A percentile compares a stretch with the other conserved stretches of the same genome.
These are phyloP conservation scores for Moniliella sp. DNA, from an alignment of 1,284 basidiomycete genomes.

Conservation along the genomic window DNA sequence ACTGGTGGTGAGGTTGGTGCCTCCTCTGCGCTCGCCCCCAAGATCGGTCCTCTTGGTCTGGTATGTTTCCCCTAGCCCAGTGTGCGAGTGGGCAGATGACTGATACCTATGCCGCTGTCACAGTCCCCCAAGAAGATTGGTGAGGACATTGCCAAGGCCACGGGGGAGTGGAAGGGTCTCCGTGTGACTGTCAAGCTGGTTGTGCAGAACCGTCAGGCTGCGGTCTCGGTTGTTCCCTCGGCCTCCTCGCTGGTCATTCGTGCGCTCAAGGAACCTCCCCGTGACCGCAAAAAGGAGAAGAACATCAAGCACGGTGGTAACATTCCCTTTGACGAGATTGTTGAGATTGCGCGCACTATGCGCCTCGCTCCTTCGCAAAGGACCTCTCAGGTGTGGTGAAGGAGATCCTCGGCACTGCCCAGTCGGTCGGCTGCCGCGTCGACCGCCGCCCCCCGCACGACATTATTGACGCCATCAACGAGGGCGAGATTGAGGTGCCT, in stretches of 20 bases:
- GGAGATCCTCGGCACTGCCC: conserved; percentile 43
- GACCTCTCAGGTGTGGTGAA: conserved; percentile 69
- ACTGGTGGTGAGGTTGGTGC: conserved; percentile 99
- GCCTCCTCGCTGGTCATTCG: conserved; percentile 93
- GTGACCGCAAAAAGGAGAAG: conserved; percentile 99
- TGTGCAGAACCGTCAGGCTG: conserved; percentile 97
- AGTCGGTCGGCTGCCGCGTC: conserved; percentile 80
- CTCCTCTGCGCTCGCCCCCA: conserved; percentile 88
- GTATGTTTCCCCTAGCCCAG: conserved; percentile 42
- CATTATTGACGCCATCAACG: conserved; percentile 82
- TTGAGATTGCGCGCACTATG: conserved; percentile 90
- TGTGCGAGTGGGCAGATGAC: background rate
- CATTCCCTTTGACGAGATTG: conserved; percentile 77
- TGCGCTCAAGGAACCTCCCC: conserved; percentile 92
- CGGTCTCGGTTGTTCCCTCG: conserved; percentile 86
- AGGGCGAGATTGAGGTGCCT: conserved; percentile 54
- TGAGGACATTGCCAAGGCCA: conserved; percentile 99
- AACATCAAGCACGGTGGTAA: conserved; percentile 96
- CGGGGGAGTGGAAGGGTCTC: conserved; percentile 94
- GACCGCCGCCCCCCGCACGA: conserved; percentile 84
- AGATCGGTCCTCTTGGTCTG: conserved; percentile 98
- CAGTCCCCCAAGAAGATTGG: conserved; percentile 99
- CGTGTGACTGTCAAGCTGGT: conserved; percentile 95
- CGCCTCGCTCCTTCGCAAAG: conserved; percentile 82
- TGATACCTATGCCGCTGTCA: too few relatives aligned